Base-by-base conservation (phyloP, 495 filamentous ascomycete species). In the Terfezia boudieri region DNA sequence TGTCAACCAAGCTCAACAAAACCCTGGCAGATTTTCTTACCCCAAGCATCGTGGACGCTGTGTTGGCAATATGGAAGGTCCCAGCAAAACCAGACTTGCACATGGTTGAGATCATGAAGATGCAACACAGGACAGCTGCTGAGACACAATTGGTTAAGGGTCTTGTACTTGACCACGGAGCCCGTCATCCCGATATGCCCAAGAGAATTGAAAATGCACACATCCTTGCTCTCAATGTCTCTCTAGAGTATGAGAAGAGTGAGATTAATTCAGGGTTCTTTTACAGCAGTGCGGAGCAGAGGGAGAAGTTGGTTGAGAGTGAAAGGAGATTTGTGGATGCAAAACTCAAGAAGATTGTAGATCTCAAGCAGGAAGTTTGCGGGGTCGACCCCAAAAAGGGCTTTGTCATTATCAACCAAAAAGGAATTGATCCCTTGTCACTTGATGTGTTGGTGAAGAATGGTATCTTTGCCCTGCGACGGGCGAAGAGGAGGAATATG, bases 71-170 rank as follows among this genome's bases (percentile, higher is more conserved):
- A 67, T 88, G 94, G 71, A 74, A 83, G 64, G 68, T 86, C 32
- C 84, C 86, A 35, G 80, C 79, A 59, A 96, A 95, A 71, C 90
- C 90, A 49, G 90, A 99, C 67, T 69, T 99, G 58, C 89, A 96
- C 70, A 99, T 99, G 90, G 75, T 99, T 58, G 90, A 99, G 69
- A 95, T 99, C 60, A 96, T 96, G 92, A 95, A 92, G 66, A 99
- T 99, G 90, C 90, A 96, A 67, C 90, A 99, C 71, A 85, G 89
- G 55, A 84, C 83, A 38, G 89, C 90, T 50, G 83, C 90, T 10
- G 90, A 99, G 67, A 99, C 90, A 26, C 86, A 93, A 63, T 78
- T 99, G 46, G 94, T 99, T 64, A 78, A 81, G 57, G 90, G 90
- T 53, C 75, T 99, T 36, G 90, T 85, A 8, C 71, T 99, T 55